Base-by-base conservation (phyloP, 2,329 filamentous ascomycete species). In the Gaeumannomyces sp. region DNA sequence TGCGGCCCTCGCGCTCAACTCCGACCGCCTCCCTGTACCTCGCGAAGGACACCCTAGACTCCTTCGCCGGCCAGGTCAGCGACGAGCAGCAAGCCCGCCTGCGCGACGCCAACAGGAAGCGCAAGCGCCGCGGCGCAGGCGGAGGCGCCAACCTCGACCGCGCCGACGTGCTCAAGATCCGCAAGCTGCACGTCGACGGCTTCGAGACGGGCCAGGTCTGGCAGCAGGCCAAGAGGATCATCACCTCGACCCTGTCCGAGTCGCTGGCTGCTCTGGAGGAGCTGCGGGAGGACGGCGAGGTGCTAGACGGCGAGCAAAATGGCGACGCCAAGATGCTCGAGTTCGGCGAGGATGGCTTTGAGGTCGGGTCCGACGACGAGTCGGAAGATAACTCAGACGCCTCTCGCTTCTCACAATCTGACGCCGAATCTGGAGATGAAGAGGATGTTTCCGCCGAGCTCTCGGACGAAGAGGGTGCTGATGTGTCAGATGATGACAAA, bases 161-260 rank as follows among this genome's bases (percentile, higher is more conserved):
- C 45, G 71, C 77, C 61, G 77, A 85, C 68, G 79, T 90, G 1
- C 73, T 97, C 68, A 92, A 92, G 71, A 80, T 97, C 71, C 89
- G 90, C 71, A 93, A 91, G 76, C 80, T 99, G 22, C 91, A 97
- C 74, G 81, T 92, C 8, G 87, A 96, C 65, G 95, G 94, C 0
- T 97, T 98, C 70, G 91, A 90, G 71, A 89, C 91, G 14, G 86
- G 89, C 27, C 94, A 98, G 76, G 88, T 99, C 59, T 99, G 94
- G 91, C 92, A 97, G 76, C 95, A 99, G 78, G 90, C 92, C 11
- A 89, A 88, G 72, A 87, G 91, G 71, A 92, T 98, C 27, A 88
- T 98, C 65, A 83, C 76, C 16, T 81, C 82, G 60, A 77, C 84
- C 14, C 70, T 86, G 60, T 75, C 78, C 58, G 81, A 84, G 68